Percentiles rank a stretch among this genome's conserved stretches.
phyloP scores from a whole-genome alignment of 2,329 filamentous ascomycete species.

The Sporothrix protearum region DNA sequence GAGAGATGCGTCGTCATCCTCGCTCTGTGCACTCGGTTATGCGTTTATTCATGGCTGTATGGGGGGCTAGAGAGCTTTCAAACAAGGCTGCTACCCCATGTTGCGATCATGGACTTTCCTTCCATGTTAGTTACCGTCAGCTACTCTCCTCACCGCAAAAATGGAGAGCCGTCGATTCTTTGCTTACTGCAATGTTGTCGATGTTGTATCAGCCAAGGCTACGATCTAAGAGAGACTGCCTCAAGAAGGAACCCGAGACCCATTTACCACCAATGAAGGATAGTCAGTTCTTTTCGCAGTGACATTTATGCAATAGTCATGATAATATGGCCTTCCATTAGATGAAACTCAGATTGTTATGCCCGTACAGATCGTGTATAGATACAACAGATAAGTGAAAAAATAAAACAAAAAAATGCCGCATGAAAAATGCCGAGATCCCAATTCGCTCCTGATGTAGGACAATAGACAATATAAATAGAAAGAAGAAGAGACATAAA shows the following conservation, averaged over 20 bases:
- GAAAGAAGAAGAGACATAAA: background rate
- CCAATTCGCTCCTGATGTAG: background rate
- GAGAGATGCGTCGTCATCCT: background rate
- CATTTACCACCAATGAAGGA: background rate
- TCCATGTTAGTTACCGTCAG: no score
- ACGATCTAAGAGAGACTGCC: no score
- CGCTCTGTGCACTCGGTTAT: no score
- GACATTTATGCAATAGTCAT: background rate
- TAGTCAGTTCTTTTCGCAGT: background rate
- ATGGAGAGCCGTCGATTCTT: no score
- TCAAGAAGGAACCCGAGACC: background rate
- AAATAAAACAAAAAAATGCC: background rate
- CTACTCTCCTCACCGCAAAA: no score
- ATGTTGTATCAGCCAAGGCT: no score
- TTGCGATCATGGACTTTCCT: no score
- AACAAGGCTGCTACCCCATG: no score
- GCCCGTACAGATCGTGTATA: background rate
- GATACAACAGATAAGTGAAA: background rate
- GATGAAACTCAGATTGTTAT: background rate
- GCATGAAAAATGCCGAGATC: slow-evolving; percentile 1
- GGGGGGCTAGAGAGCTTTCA: no score
- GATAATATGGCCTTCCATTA: background rate
- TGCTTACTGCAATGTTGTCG: no score
- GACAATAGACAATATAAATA: background rate
- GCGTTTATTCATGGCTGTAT: no score